Base-by-base conservation (phyloP, 1,139 yeast species). In the Lodderomyces metapsilosis region DNA sequence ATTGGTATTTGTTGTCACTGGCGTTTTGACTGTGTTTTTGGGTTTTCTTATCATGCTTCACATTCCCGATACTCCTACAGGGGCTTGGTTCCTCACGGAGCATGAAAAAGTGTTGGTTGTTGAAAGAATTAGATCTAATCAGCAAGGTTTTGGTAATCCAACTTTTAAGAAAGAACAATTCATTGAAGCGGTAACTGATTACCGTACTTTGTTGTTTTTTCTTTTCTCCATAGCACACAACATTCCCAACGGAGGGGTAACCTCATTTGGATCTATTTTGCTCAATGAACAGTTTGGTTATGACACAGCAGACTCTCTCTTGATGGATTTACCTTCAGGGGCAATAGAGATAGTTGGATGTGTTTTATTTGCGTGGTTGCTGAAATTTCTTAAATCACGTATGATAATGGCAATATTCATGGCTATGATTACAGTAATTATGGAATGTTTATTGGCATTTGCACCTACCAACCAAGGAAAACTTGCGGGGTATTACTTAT, bases 361-460 rank as follows among this genome's bases (percentile, higher is more conserved):
- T n/a, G n/a, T n/a, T n/a, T n/a, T n/a, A n/a, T n/a, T 57, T 54
- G 74, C 61, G 49, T 67, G 46, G 47, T 38, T 44, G 24, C 45
- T 57, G 38, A 58, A 55, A 39, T 55, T 58, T 44, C 54, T 58
- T 40, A 63, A 59, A 28, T 62, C 68, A 41, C 65, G 77, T 48
- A 46, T 78, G 49, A 52, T 64, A n/a, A 5, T 64, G 76, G 62
- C 75, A 79, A n/a, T 68, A 12, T 41, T 68, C 21, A 68, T 74
- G 4, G 66, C 68, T 32, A 49, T 53, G 5, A 38, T 78, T 10
- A 59, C 68, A 16, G 46, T 73, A 12, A 53, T 64, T 21, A 72
- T 74, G 3, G 58, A 67, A 39, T 68, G 78, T 51, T 54, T 80
- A 67, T 57, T 79, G 38, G 81, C 78, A 0, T 79, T 75, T 56